These are phyloP conservation scores for Tylopilus orsonianus DNA, from an alignment of 1,284 basidiomycete species.

Conservation along the genomic window DNA sequence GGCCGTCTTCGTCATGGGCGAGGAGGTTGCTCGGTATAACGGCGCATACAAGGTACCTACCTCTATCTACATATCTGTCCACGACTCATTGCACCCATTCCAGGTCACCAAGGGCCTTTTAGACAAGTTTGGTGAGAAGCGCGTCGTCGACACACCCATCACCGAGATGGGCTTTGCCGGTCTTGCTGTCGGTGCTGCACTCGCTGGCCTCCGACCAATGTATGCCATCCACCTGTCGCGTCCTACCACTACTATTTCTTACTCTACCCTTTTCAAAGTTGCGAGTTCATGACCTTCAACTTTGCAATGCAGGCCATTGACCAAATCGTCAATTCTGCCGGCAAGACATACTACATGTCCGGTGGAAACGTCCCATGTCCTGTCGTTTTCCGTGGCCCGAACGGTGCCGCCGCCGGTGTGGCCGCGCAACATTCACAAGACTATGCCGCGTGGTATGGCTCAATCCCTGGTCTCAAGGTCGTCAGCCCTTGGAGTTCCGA, in stretches of 20 bases:
- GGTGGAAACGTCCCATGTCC: constrained; percentile 98
- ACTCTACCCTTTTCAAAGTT: constrained; percentile 50
- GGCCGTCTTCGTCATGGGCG: constrained; percentile 93
- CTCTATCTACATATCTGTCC: constrained; percentile 4
- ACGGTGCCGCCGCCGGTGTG: constrained; percentile 97
- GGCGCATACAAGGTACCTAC: constrained; percentile 93
- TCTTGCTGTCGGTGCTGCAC: constrained; percentile 91
- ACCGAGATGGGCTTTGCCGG: constrained; percentile 99
- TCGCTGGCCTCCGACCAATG: constrained; percentile 94
- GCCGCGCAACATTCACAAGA: constrained; percentile 94
- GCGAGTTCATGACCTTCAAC: constrained; percentile 99
- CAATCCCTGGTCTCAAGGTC: constrained; percentile 96
- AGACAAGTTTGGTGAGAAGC: constrained; percentile 99
- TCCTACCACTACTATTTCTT: constrained; percentile 12
- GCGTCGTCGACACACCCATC: constrained; percentile 97
- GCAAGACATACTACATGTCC: constrained; percentile 99
- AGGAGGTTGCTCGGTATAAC: constrained; percentile 99
- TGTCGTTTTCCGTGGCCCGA: constrained; percentile 99
- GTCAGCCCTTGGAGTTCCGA: constrained; percentile 96
- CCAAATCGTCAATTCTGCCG: constrained; percentile 99
- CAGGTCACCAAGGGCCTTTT: constrained; percentile 96
- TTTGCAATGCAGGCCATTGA: constrained; percentile 98
- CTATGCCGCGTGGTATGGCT: constrained; percentile 94
- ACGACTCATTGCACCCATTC: constrained; percentile 8
- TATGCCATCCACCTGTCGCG: constrained; percentile 33